Conservation (phyloP, 2,329 filamentous ascomycete genomes). For the Verticillium zaregamsianum region DNA sequence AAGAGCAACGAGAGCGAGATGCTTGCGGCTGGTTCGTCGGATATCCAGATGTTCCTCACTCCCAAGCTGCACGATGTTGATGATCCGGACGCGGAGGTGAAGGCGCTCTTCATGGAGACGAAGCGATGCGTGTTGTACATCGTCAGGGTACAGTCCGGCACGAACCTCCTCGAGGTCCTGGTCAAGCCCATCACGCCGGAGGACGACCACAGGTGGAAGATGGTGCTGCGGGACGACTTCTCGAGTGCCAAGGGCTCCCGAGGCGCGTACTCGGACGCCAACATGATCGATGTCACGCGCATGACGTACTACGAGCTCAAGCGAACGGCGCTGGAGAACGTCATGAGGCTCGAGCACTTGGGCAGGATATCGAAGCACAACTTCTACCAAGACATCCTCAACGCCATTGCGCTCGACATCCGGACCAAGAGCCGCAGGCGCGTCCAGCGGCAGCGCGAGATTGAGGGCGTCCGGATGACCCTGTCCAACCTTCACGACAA, state of each 20-base stretch:
- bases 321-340: conserved; percentile 87
- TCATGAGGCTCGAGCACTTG: conserved; percentile 80
- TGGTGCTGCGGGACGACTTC: conserved; percentile 79
- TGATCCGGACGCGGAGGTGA: conserved; percentile 88
- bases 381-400: conserved; percentile 95
- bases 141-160: conserved; percentile 88
- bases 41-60: conserved; percentile 87
- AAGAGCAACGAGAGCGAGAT: conserved; percentile 96
- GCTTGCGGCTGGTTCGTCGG: conserved; percentile 77
- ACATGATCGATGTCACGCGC: conserved; percentile 82
- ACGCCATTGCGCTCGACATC: conserved; percentile 94
- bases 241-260: conserved; percentile 61
- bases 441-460: conserved; percentile 84
- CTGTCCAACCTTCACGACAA: conserved; percentile 76
- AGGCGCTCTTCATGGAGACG: conserved; percentile 95
- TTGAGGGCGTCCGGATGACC: conserved; percentile 78
- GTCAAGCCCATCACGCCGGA: conserved; percentile 83
- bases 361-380: conserved; percentile 88
- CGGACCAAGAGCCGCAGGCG: conserved; percentile 92
- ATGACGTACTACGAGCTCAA: conserved; percentile 93
- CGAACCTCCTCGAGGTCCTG: conserved; percentile 91
- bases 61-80: conserved; percentile 86
- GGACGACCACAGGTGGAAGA: conserved; percentile 85
- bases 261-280: conserved; percentile 84
- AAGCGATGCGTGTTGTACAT: conserved; percentile 97